Conservation (phyloP, 345 rosid species). For the Acer yangbiense region DNA sequence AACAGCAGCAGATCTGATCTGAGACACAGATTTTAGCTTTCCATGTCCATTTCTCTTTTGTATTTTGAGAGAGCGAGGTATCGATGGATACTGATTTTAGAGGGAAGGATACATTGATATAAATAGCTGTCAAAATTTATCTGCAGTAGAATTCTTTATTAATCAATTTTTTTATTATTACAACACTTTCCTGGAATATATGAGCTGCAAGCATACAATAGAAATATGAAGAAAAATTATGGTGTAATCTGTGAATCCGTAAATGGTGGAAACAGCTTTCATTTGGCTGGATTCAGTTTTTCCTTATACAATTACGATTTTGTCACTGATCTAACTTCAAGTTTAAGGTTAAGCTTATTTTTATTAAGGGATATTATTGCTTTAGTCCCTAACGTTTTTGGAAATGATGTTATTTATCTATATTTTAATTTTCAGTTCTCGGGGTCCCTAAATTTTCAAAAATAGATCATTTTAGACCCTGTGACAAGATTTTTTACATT, state of each 20-base stretch:
- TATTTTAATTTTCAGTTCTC: too few species aligned
- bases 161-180: too few species aligned
- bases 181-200: background rate
- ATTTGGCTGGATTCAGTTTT: background rate
- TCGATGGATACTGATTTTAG: too few species aligned
- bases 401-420: too few species aligned
- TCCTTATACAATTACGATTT: background rate
- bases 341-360: too few species aligned
- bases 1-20: background rate
- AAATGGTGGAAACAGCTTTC: background rate
- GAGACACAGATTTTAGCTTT: background rate
- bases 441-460: too few species aligned
- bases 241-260: background rate
- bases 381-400: too few species aligned
- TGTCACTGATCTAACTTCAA: background rate
- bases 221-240: too few species aligned
- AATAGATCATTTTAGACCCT: too few species aligned
- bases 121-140: background rate
- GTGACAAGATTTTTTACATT: too few species aligned
- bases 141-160: background rate
- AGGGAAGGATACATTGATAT: too few species aligned
- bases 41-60: background rate
- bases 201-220: background rate
- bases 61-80: background rate
- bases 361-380: too few species aligned